Evolutionary conservation across 73 alveolate species (phyloP).

Genomic region (Uronychia binucleata): DNA sequence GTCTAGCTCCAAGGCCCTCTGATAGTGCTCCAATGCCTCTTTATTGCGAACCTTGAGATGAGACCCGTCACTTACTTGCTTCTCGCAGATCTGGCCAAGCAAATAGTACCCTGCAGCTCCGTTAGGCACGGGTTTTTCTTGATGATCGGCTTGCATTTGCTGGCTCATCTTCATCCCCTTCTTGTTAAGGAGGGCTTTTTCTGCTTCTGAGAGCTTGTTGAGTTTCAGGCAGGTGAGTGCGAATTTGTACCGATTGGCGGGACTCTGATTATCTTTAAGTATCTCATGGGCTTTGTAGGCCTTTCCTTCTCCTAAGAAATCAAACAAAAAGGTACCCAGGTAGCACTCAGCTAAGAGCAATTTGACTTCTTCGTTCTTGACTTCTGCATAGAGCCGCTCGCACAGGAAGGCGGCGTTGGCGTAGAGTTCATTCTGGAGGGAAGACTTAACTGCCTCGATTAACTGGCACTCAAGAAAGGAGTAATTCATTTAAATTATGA

Average conservation of each 20-base stretch:
- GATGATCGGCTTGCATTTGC: slow-evolving; percentile 25
- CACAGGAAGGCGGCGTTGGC: slow-evolving; percentile 79
- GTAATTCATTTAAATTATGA: too few relatives aligned
- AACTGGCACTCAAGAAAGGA: slow-evolving; percentile 59
- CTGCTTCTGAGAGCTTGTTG: slow-evolving; percentile 90
- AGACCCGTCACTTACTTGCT: slow-evolving; percentile 67
- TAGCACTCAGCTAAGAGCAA: slow-evolving; percentile 91
- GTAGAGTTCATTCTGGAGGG: slow-evolving; percentile 67
- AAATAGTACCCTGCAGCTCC: slow-evolving; percentile 93
- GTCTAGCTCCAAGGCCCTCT: slow-evolving; percentile 83
- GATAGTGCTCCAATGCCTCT: slow-evolving; percentile 87
- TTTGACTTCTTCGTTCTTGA: slow-evolving; percentile 85
- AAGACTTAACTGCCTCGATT: slow-evolving; percentile 62
- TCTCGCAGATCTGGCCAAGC: slow-evolving; percentile 85
- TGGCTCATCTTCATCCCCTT: slow-evolving; percentile 27
- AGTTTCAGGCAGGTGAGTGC: slow-evolving; percentile 85
- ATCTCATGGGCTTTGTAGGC: slow-evolving; percentile 93
- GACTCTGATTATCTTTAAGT: slow-evolving; percentile 77
- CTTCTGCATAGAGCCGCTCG: slow-evolving; percentile 57
- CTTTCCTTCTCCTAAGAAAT: slow-evolving; percentile 68
- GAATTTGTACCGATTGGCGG: slow-evolving; percentile 86
- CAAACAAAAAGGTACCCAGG: slow-evolving; percentile 33
- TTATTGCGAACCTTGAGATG: too few relatives aligned
- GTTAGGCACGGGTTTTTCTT: slow-evolving; percentile 83
- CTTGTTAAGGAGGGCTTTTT: slow-evolving; percentile 78